Conservation (phyloP, 768 basidiomycete genomes). For the Naganishia friedmannii region DNA sequence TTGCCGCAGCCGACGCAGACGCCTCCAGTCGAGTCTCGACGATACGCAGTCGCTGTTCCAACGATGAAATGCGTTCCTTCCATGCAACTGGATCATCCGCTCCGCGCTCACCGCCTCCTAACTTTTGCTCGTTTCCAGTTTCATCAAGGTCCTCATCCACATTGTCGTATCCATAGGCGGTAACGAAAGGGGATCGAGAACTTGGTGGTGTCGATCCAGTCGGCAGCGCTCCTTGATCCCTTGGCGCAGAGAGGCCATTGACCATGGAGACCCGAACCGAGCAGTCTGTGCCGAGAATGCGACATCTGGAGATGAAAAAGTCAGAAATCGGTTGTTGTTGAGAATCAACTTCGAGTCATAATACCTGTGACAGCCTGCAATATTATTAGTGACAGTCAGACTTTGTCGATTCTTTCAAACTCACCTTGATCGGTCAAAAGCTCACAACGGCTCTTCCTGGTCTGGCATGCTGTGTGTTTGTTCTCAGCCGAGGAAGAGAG, state of each 20-base stretch:
- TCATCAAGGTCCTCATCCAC: not conserved
- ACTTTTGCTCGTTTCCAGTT: not conserved
- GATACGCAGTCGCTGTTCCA: not conserved
- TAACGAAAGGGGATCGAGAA: not conserved
- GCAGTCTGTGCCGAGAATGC: constrained; percentile 9
- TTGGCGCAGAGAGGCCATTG: too few species aligned
- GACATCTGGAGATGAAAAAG: not conserved
- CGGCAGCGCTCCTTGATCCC: not conserved
- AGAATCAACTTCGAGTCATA: too few species aligned
- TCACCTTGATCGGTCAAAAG: constrained; percentile 4
- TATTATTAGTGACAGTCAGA: not conserved
- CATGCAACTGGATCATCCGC: not conserved
- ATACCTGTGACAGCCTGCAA: constrained; percentile 10
- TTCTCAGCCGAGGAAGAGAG: not conserved
- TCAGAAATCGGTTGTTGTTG: too few species aligned
- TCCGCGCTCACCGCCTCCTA: not conserved
- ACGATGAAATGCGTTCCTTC: not conserved
- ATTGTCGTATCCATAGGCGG: not conserved
- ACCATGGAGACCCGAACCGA: not conserved
- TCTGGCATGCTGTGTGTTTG: not conserved
- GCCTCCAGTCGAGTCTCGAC: not conserved
- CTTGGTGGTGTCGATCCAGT: not conserved
- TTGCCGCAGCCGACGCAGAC: not conserved
- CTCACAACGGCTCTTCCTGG: constrained; percentile 15
- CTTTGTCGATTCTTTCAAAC: not conserved